Evolutionary conservation across 768 basidiomycete genomes (phyloP), one percentile per base, ranked within the genome.

Genomic region (Lepiota subincarnata): DNA sequence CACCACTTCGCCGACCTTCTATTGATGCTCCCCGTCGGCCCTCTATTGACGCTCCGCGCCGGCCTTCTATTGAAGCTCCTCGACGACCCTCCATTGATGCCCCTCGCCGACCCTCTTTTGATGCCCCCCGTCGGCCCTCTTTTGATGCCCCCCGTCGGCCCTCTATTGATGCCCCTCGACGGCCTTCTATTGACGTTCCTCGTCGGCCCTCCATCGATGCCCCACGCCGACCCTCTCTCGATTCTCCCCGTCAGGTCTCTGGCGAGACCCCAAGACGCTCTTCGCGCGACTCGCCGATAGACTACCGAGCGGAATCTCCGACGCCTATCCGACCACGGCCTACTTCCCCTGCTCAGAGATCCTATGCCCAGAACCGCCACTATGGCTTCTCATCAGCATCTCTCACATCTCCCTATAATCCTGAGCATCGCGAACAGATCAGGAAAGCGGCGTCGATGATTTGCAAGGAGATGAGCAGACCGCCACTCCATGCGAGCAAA

Each of bases 391-490:
- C 84, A n/a, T 71, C 80, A 4, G 70, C 79, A 0, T 86, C 85
- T 0, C 68, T 66, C 11, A 67, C 68, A 37, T 62, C 72, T 2
- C 63, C 75, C 4, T 68, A 77, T 11, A 82, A 78, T 63, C 76
- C 80, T 0, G 81, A 85, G 55, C 76, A 83, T 51, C 79, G 88
- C 39, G 87, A 86, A 53, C 68, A 80, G n/a, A 77, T 92, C 49
- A 80, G 89, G 36, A 70, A 73, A 0, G 87, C 89, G 4, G 78
- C 78, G 2, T 75, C 80, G 0, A 64, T 86, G 63, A 68, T 91
- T 19, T 85, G 84, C 65, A 84, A 77, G 59, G 86, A 88, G 64
- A 73, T 86, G 60, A 65, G 80, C 37, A 79, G 78, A 60, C 80
- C 86, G 10, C 81, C 86, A n/a, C 61, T 70, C 1, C 78, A 84